Evolutionary conservation across 495 filamentous ascomycete genomes (phyloP).

Genomic region (Penicillium odoratum): DNA sequence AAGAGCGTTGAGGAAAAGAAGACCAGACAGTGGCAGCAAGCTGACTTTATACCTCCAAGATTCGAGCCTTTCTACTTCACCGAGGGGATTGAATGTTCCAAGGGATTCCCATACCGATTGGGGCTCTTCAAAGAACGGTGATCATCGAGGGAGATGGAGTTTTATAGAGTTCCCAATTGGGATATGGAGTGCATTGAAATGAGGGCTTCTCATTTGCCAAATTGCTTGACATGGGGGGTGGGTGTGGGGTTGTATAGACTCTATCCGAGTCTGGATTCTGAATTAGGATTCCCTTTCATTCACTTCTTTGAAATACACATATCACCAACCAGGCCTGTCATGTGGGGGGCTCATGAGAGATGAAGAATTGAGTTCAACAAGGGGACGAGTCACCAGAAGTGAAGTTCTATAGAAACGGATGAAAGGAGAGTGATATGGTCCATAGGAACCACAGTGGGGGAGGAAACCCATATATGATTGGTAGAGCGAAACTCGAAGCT

Average conservation of each 20-base stretch:
- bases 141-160: neutral
- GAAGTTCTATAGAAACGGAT: conserved; percentile 17
- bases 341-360: neutral
- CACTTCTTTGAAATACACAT: neutral
- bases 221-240: neutral
- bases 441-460: too few relatives aligned
- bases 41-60: neutral
- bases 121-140: neutral
- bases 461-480: too few relatives aligned
- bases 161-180: conserved; percentile 8
- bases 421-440: neutral
- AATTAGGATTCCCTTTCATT: neutral
- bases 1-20: conserved; percentile 14
- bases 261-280: neutral
- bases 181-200: conserved; percentile 6
- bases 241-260: neutral
- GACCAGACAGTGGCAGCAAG: neutral
- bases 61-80: neutral
- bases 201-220: neutral
- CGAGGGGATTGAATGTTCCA: neutral
- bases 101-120: neutral
- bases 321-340: neutral
- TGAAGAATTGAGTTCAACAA: neutral
- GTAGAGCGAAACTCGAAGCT: too few relatives aligned
- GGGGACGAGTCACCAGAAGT: conserved; percentile 1